phyloP scores from a whole-genome alignment of 2,329 filamentous ascomycete species.

The Tolypocladium paradoxum region DNA sequence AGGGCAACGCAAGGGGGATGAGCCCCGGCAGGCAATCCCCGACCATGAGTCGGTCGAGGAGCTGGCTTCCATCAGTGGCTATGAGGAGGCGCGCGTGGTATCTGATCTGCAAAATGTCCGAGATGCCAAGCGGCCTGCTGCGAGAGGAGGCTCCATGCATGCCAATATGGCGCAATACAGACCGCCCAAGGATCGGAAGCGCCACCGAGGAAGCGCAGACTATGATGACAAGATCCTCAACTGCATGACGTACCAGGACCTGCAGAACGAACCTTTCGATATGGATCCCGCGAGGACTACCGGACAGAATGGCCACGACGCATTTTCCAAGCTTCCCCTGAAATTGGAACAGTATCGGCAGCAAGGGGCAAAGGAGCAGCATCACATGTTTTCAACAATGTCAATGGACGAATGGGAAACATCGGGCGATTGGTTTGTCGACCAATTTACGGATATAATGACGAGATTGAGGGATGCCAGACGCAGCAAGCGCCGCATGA shows the following conservation, averaged over 20 bases:
- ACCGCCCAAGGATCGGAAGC: constrained; percentile 22
- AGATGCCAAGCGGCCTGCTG: constrained; percentile 8
- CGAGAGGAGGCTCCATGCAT: constrained; percentile 13
- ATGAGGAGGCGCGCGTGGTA: constrained; percentile 12
- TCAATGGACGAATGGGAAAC: constrained; percentile 47
- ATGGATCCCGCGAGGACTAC: constrained; percentile 41
- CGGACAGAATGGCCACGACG: constrained; percentile 21
- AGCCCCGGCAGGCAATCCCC: constrained; percentile 7
- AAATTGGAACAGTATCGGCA: constrained; percentile 40
- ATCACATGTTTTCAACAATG: constrained; percentile 41
- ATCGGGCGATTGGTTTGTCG: constrained; percentile 49
- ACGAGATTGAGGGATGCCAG: constrained; percentile 36
- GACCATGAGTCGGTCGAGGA: constrained; percentile 14
- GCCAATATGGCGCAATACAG: constrained; percentile 7
- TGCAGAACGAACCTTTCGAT: constrained; percentile 44
- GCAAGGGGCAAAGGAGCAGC: constrained; percentile 34
- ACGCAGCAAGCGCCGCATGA: constrained; percentile 35
- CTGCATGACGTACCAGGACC: constrained; percentile 39
- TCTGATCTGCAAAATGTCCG: constrained; percentile 13
- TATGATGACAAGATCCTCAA: constrained; percentile 47
- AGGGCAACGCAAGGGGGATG: constrained; percentile 7
- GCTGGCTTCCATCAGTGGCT: constrained; percentile 8
- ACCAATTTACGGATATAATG: constrained; percentile 40
- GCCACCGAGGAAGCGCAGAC: constrained; percentile 35
- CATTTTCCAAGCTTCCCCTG: constrained; percentile 30